Evolutionary conservation across 352 stramenopile species (phyloP), one percentile per base, ranked within the genome.

Genomic region (Globisporangium abappressorium): DNA sequence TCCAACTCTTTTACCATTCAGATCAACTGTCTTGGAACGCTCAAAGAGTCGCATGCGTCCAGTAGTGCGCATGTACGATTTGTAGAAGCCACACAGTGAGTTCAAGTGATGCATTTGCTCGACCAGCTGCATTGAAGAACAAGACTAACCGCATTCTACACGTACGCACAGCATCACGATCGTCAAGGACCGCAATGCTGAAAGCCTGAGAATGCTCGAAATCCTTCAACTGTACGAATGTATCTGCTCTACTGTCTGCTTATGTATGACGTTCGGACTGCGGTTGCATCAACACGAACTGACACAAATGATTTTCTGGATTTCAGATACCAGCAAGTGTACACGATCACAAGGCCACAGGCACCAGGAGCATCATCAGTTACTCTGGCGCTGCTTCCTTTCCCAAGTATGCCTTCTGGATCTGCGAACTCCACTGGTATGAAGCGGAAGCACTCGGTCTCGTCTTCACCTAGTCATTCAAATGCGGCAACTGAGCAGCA

Each of bases 141-240:
- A 24, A 9, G 9, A 33, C 20, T 24, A 56, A 56, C 22, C 49
- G 15, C 12, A 15, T 56, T 18, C 49, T 30, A 56, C 22, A 5
- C 22, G 14, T 18, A 22, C 28, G 4, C 8, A 9, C 34, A 89
- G 80, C 57, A 38, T 89, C 51, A 57, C 57, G 28, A 67, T 88
- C 61, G 49, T 83, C 3, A 71, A 80, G 3, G 80, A 92, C 66
- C 74, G 62, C 57, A 92, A 92, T 51, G 68, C 76, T 14, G 84
- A 92, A 73, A 85, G 73, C 18, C 72, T 92, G 26, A 77, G 75
- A 18, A 80, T 90, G 70, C 77, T 92, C 41, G 78, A 92, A 56
- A 78, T 79, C 47, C 68, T 92, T 41, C 69, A 82, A 18, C 49
- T 90, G 84, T 92, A 78, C 12, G 80, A 73, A 3, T 22, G 18